Base-by-base conservation (phyloP, 1,284 basidiomycete species). In the Irpex sp. region DNA sequence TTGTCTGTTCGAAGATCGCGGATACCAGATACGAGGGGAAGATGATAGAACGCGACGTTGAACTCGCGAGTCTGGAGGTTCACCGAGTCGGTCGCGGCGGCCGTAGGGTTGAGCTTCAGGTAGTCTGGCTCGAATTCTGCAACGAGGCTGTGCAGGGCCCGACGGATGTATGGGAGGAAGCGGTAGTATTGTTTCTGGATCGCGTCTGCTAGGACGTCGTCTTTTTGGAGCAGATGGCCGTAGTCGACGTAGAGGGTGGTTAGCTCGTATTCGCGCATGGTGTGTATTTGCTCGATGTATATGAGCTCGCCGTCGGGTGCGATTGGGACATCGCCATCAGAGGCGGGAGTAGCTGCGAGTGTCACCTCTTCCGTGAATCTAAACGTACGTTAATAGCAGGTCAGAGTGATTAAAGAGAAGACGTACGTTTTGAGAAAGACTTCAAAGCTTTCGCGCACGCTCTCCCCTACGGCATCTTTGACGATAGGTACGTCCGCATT, bases 201-300 rank as follows among this genome's bases (percentile, higher is more conserved):
- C 3, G 97, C 96, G 63, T 91, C 87, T 0, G 96, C 95, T 8
- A 99, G 88, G 1, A 96, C 89, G 68, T 96, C 94, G 73, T 98
- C 95, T 62, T 89, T 85, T 71, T 92, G 88, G 21, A 98, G 84
- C 21, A 99, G 83, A 74, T 99, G 96, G 11, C 88, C 86, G 67
- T 92, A 98, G 79, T 98, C 96, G 75, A 99, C 92, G 72, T 97
- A 99, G 69, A 99, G 89, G 0, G 97, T 99, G 1, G 94, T 94
- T 59, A 97, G 83, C 72, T 95, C 90, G 74, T 93, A 95, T 74
- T 97, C 92, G 65, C 92, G 89, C 92, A 99, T 94, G 39, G 88
- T 90, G 72, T 92, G 89, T 70, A 99, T 92, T 77, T 97, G 95
- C 63, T 94, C 89, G 67, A 98, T 82, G 75, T 98, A 98, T 66